A percentile compares a stretch with the other conserved stretches of the same genome.
These are phyloP conservation scores for Fomitopsis palustris DNA, from an alignment of 1,284 basidiomycete species.

Conservation along the genomic window DNA sequence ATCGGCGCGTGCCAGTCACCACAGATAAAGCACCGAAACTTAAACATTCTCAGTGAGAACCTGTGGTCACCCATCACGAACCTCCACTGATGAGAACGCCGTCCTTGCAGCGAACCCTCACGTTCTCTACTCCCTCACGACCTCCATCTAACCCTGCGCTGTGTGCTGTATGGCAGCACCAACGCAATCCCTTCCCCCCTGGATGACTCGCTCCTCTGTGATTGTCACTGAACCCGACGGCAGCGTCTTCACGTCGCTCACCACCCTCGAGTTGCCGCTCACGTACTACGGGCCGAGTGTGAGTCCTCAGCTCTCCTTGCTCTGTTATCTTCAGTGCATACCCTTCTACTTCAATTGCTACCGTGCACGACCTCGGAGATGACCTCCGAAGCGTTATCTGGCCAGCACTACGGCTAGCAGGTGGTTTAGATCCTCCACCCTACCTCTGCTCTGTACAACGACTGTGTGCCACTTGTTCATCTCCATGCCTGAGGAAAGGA, in stretches of 20 bases:
- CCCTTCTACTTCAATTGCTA: too few species aligned
- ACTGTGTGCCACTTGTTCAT: too few species aligned
- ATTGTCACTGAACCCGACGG: conserved; percentile 49
- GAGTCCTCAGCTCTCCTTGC: conserved; percentile 30
- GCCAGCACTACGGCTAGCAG: too few species aligned
- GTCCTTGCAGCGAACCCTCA: conserved; percentile 15
- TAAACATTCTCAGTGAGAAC: not conserved
- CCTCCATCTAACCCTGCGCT: conserved; percentile 12
- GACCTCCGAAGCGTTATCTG: too few species aligned
- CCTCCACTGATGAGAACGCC: conserved; percentile 1
- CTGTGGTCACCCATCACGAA: not conserved
- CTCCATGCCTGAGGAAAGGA: too few species aligned
- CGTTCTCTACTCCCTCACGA: conserved; percentile 28
- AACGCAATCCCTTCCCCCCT: conserved; percentile 60
- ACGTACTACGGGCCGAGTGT: conserved; percentile 76
- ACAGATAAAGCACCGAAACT: not conserved
- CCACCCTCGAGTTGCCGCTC: conserved; percentile 54
- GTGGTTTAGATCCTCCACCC: too few species aligned
- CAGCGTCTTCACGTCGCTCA: conserved; percentile 45
- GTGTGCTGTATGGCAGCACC: conserved; percentile 45
- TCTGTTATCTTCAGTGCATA: not conserved
- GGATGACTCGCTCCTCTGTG: conserved; percentile 54
- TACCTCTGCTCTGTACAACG: too few species aligned
- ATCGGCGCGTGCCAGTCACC: not conserved
- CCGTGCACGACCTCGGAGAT: not conserved